phyloP scores from a whole-genome alignment of 345 rosid genomes.

The Orychophragmus violaceus region DNA sequence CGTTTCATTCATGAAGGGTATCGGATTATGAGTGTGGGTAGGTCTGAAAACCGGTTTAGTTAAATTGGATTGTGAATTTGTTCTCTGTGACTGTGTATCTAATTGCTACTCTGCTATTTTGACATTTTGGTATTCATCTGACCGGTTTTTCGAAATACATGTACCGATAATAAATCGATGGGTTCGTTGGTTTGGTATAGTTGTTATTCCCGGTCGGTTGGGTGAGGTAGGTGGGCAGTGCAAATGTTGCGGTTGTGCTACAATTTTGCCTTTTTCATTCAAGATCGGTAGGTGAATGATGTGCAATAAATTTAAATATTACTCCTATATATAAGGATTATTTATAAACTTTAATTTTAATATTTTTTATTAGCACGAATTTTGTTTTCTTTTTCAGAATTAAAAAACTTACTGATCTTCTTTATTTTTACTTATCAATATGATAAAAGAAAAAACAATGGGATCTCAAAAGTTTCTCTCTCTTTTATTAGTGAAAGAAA shows the following conservation, averaged over 20 bases:
- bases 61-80: neutral
- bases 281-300: conserved; percentile 34
- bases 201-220: conserved; percentile 10
- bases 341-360: too few relatives aligned
- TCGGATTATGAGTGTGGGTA: neutral
- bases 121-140: neutral
- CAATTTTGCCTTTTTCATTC: conserved; percentile 19
- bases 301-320: conserved; percentile 15
- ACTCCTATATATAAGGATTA: neutral
- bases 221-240: conserved; percentile 31
- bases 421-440: neutral
- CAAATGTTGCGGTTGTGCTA: conserved; percentile 23
- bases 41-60: neutral
- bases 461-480: too few relatives aligned
- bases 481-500: too few relatives aligned
- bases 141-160: neutral
- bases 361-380: neutral
- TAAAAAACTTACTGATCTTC: neutral
- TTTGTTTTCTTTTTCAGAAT: neutral
- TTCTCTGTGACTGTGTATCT: neutral
- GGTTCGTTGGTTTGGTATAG: conserved; percentile 4
- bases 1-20: neutral
- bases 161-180: conserved; percentile 6
- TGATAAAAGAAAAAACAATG: neutral
- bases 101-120: neutral